Evolutionary conservation across 2,329 filamentous ascomycete species (phyloP), one percentile per base, ranked within the genome.

Genomic region (Colletotrichum sp.): DNA sequence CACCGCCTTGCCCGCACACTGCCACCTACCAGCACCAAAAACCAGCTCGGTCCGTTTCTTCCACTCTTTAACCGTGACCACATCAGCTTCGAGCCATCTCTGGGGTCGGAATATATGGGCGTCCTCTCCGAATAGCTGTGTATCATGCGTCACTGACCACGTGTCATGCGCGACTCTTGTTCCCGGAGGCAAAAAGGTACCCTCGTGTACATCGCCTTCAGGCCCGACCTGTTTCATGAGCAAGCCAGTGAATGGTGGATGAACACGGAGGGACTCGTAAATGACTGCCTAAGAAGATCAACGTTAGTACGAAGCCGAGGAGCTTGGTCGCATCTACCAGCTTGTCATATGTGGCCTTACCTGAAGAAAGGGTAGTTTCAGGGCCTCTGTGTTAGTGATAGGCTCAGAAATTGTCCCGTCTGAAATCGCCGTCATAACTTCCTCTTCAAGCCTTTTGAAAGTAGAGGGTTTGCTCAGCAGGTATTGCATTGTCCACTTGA

Each of bases 161-260:
- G 83, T 81, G 43, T 83, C 86, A 63, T 86, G 83, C 1, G 84
- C 85, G 0, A 87, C 82, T n/a, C 81, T 78, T 0, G 82, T 83
- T 5, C 84, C 84, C 1, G 78, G 77, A 0, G 85, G 83, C 8
- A 86, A 75, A 21, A 80, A 77, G 15, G 82, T 76, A 8, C 83
- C 83, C 36, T 81, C 79, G 6, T 86, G 80, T 0, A 76, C 77
- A 9, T 84, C 77, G 0, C 87, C 85, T 8, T 78, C 80, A 1
- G 77, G 29, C 1, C 88, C 88, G 0, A 90, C 88, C 27, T 86
- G 78, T 2, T 90, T 86, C 78, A 90, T 87, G 8, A 90, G 80
- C 8, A 85, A 77, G 70, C 89, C 83, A 13, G 83, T 85, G 6
- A 89, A 82, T 2, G 82, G 84, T 1, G 89, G 87, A 72, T 89